Conservation (phyloP, 306 rosid species). For the Quercus berberidifolia region DNA sequence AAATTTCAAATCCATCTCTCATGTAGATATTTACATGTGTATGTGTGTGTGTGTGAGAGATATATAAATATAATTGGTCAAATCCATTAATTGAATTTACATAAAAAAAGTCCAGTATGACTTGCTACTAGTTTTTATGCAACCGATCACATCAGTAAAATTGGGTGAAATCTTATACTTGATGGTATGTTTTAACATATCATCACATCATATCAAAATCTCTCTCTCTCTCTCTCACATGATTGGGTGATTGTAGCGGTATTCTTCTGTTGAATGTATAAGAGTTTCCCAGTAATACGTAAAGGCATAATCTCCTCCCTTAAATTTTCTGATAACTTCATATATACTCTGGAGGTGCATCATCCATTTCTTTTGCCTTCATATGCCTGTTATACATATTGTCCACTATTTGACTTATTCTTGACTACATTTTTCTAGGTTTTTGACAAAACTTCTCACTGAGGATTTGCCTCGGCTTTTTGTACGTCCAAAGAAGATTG, state of each 20-base stretch:
- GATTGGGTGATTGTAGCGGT: not conserved
- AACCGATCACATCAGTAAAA: not conserved
- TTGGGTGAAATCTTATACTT: not conserved
- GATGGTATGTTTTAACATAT: not conserved
- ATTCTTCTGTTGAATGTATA: not conserved
- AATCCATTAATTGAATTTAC: not conserved
- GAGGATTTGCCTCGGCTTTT: slow-evolving; percentile 86
- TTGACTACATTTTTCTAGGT: slow-evolving; percentile 48
- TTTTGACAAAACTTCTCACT: slow-evolving; percentile 93
- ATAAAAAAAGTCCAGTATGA: not conserved
- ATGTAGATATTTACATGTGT: not conserved
- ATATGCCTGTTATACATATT: not conserved
- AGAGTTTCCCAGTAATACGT: slow-evolving; percentile 1
- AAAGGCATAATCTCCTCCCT: not conserved
- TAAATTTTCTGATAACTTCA: not conserved
- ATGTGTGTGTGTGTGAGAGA: not conserved
- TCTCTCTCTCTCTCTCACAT: not conserved
- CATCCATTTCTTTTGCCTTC: not conserved
- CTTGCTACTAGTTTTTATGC: not conserved
- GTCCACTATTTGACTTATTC: slow-evolving; percentile 13
- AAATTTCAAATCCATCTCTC: no score
- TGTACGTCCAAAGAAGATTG: slow-evolving; percentile 98
- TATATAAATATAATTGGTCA: no score
- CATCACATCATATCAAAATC: not conserved
- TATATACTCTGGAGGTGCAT: not conserved